Conservation (phyloP, 2,329 filamentous ascomycete species). For the Sclerotinia subarctica region DNA sequence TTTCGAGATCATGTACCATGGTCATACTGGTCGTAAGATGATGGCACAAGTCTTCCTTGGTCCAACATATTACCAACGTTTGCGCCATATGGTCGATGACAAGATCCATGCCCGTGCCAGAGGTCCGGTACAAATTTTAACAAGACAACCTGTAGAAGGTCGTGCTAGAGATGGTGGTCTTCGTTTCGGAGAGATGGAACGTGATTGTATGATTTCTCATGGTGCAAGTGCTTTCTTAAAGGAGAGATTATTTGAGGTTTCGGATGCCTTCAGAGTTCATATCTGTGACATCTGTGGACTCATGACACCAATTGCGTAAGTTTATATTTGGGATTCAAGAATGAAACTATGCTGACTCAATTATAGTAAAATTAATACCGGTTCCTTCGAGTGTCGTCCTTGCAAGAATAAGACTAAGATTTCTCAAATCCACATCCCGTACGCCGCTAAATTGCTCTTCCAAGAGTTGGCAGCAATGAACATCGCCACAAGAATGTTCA, state of each 20-base stretch:
- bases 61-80: slow-evolving; percentile 96
- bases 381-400: slow-evolving; percentile 92
- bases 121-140: slow-evolving; percentile 95
- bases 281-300: slow-evolving; percentile 98
- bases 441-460: slow-evolving; percentile 96
- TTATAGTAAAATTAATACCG: slow-evolving; percentile 82
- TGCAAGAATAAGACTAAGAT: slow-evolving; percentile 99
- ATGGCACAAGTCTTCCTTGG: slow-evolving; percentile 94
- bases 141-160: slow-evolving; percentile 95
- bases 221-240: slow-evolving; percentile 96
- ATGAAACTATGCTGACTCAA: not conserved
- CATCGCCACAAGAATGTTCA: slow-evolving; percentile 96
- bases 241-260: slow-evolving; percentile 95
- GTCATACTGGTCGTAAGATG: slow-evolving; percentile 91
- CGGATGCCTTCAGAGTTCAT: slow-evolving; percentile 95
- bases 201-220: slow-evolving; percentile 99
- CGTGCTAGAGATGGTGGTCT: slow-evolving; percentile 96
- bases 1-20: slow-evolving; percentile 98
- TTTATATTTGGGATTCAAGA: slow-evolving; percentile 36
- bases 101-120: slow-evolving; percentile 99
- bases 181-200: slow-evolving; percentile 99
- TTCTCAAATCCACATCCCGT: slow-evolving; percentile 95
- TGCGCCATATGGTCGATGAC: slow-evolving; percentile 99
- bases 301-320: slow-evolving; percentile 99
- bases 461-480: slow-evolving; percentile 98